These are phyloP conservation scores for Bombardia bombarda DNA, from an alignment of 495 filamentous ascomycete genomes.

Conservation along the genomic window DNA sequence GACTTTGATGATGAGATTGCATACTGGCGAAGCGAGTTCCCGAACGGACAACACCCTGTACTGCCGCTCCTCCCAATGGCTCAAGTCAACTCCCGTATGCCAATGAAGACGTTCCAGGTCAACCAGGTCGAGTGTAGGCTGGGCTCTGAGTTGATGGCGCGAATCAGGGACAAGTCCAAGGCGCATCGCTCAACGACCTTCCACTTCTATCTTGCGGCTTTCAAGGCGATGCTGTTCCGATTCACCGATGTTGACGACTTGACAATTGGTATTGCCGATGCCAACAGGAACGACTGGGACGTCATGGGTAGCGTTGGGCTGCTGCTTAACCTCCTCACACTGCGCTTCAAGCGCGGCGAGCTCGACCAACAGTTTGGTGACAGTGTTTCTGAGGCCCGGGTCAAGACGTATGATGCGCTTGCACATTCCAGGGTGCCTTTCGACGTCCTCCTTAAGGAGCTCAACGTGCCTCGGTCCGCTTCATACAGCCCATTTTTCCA, in stretches of 20 bases:
- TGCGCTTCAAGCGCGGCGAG: conserved; percentile 11
- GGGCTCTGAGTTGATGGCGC: no score
- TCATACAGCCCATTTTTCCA: conserved; percentile 29
- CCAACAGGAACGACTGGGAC: conserved; percentile 21
- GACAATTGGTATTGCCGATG: conserved; percentile 32
- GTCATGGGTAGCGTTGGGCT: conserved; percentile 30
- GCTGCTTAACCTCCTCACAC: conserved; percentile 40
- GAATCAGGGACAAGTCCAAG: no score
- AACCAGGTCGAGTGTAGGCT: no score
- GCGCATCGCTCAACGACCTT: no score
- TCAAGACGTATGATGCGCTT: background rate
- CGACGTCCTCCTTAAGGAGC: background rate
- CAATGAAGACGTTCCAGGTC: no score
- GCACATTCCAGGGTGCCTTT: background rate
- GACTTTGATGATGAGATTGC: no score
- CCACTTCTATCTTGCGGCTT: conserved; percentile 30
- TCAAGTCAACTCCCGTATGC: no score
- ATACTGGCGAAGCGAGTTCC: no score
- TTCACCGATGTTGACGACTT: conserved; percentile 21
- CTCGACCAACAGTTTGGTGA: background rate
- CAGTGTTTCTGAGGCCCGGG: background rate
- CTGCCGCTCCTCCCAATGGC: no score
- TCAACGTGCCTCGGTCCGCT: conserved; percentile 11
- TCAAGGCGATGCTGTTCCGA: conserved; percentile 23
- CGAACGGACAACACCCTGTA: no score